These are phyloP conservation scores for Avicennia marina DNA, from an alignment of 257 asterid genomes.

Conservation along the genomic window DNA sequence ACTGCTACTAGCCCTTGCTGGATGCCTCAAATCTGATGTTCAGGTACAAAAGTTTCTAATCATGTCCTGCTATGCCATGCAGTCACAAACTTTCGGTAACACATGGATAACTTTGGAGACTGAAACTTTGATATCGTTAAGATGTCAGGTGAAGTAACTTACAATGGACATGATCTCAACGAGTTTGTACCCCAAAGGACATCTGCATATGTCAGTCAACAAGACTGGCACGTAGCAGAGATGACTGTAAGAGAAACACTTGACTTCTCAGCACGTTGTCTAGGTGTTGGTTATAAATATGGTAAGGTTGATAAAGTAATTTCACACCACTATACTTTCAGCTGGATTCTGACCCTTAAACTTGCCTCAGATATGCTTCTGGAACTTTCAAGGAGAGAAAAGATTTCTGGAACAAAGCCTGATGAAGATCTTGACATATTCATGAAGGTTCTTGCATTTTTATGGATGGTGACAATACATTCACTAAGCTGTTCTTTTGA, in stretches of 20 bases:
- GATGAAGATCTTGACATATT: constrained; percentile 95
- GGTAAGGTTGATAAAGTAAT: constrained; percentile 41
- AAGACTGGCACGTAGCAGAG: constrained; percentile 88
- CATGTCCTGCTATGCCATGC: background rate
- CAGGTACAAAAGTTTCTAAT: constrained; percentile 45
- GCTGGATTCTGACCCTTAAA: constrained; percentile 31
- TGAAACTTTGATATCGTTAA: constrained; percentile 37
- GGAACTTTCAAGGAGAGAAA: constrained; percentile 93
- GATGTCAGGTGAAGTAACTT: constrained; percentile 92
- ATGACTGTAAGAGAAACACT: constrained; percentile 97
- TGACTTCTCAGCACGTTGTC: constrained; percentile 80
- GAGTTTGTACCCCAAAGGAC: constrained; percentile 93
- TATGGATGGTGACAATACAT: constrained; percentile 2
- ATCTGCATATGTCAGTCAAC: constrained; percentile 81
- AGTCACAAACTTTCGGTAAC: background rate
- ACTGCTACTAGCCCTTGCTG: constrained; percentile 83
- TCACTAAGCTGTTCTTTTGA: background rate
- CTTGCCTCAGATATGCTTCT: constrained; percentile 76
- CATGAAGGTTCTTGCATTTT: constrained; percentile 59
- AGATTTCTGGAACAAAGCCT: constrained; percentile 73
- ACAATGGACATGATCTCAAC: constrained; percentile 77
- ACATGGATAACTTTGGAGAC: constrained; percentile 11
- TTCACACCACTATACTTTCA: constrained; percentile 17
- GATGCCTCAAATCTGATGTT: constrained; percentile 77
- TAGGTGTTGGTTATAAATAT: constrained; percentile 86